phyloP scores from a whole-genome alignment of 2,329 filamentous ascomycete species.

The Aspergillus eucalypticola region DNA sequence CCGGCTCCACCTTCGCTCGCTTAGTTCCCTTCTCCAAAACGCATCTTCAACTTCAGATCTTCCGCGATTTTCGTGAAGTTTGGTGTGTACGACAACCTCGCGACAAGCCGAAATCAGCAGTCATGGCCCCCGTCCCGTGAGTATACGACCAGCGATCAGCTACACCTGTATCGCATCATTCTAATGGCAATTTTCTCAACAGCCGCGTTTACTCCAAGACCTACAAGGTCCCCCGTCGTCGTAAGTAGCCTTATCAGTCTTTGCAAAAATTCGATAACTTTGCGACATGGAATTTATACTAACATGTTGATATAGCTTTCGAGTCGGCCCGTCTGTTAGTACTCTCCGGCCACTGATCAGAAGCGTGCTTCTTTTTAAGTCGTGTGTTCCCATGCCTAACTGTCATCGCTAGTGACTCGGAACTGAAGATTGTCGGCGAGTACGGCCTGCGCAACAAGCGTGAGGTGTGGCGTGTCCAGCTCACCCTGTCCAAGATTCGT shows the following conservation, averaged over 20 bases:
- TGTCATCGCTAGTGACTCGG: conserved; percentile 82
- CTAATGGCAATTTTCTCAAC: conserved; percentile 28
- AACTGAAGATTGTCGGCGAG: conserved; percentile 99
- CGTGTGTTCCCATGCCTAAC: conserved; percentile 71
- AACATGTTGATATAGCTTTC: conserved; percentile 63
- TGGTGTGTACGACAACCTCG: conserved; percentile 35
- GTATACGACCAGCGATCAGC: conserved; percentile 30
- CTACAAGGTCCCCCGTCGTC: conserved; percentile 96
- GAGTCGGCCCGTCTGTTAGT: conserved; percentile 99
- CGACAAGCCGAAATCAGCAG: conserved; percentile 44
- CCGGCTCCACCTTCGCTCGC: conserved; percentile 24
- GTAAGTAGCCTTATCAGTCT: conserved; percentile 43
- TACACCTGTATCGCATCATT: conserved; percentile 41
- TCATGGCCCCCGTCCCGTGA: conserved; percentile 47
- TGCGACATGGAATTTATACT: conserved; percentile 31
- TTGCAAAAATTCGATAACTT: conserved; percentile 15
- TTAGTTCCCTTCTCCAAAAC: conserved; percentile 24
- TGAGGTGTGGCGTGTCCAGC: conserved; percentile 99
- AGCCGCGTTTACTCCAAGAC: conserved; percentile 92
- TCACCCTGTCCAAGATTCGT: conserved; percentile 99
- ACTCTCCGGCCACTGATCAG: conserved; percentile 87
- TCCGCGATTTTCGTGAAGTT: conserved; percentile 27
- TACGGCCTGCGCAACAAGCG: conserved; percentile 99
- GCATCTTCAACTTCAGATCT: conserved; percentile 22
- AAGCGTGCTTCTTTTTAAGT: conserved; percentile 98